Conservation (phyloP, 2,329 filamentous ascomycete species). For the Arthrinium puccinioides region DNA sequence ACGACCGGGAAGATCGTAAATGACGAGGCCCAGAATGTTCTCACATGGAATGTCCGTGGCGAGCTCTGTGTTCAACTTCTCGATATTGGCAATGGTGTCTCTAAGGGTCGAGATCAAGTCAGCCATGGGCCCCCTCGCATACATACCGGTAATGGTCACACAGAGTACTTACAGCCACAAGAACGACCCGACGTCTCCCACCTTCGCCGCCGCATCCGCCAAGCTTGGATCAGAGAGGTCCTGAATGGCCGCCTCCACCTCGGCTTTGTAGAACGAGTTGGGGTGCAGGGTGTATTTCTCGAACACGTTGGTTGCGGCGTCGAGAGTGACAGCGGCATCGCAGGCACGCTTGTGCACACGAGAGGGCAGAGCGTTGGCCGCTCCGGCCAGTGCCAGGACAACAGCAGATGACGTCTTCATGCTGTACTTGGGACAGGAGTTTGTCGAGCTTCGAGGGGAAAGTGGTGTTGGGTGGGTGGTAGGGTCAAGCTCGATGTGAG, state of each 20-base stretch:
- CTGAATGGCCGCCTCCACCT: slow-evolving; percentile 19
- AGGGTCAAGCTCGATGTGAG: too few species aligned
- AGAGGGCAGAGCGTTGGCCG: slow-evolving; percentile 38
- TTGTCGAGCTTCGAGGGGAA: too few species aligned
- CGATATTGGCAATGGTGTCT: slow-evolving; percentile 44
- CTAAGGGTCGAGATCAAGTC: slow-evolving; percentile 16
- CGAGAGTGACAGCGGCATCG: slow-evolving; percentile 19
- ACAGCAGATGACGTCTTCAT: slow-evolving; percentile 6
- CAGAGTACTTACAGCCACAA: slow-evolving; percentile 39
- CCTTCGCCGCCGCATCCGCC: slow-evolving; percentile 42
- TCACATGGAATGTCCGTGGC: slow-evolving; percentile 32
- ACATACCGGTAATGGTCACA: background rate
- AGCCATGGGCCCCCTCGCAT: background rate
- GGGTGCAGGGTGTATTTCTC: slow-evolving; percentile 21
- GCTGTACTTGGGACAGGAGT: too few species aligned
- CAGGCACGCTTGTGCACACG: slow-evolving; percentile 33
- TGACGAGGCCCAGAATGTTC: slow-evolving; percentile 39
- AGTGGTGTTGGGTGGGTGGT: too few species aligned
- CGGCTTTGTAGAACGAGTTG: slow-evolving; percentile 22
- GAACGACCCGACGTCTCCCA: slow-evolving; percentile 47
- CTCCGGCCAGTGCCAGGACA: slow-evolving; percentile 29
- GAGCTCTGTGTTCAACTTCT: slow-evolving; percentile 40
- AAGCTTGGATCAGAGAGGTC: slow-evolving; percentile 36
- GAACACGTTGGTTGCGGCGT: slow-evolving; percentile 22
- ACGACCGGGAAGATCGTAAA: slow-evolving; percentile 53